A percentile compares a stretch with the other conserved stretches of the same genome.
Evolutionary conservation across 345 rosid genomes (phyloP).

Genomic region (Brassica nigra): DNA sequence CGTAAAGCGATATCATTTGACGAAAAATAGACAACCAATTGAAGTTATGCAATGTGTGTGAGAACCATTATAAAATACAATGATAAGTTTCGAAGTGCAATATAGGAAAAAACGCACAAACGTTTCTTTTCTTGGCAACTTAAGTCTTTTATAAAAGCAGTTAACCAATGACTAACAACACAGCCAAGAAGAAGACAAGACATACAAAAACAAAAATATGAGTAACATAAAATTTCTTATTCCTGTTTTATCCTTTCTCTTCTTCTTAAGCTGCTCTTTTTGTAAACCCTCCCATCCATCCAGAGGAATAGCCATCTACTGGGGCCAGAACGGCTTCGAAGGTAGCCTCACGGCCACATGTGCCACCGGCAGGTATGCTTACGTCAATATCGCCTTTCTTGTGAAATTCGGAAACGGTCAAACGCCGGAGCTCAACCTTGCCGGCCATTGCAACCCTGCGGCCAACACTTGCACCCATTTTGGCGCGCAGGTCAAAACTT

Average conservation of each 20-base stretch:
- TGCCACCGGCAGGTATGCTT: constrained; percentile 47
- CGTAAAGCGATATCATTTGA: constrained; percentile 11
- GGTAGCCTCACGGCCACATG: constrained; percentile 52
- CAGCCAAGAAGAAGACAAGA: constrained; percentile 20
- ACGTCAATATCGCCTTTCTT: constrained; percentile 61
- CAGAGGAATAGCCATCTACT: constrained; percentile 42
- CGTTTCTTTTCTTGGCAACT: background rate
- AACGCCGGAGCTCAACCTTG: constrained; percentile 52
- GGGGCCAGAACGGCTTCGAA: constrained; percentile 69
- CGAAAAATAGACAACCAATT: constrained; percentile 8
- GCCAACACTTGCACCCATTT: constrained; percentile 42
- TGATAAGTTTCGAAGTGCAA: background rate
- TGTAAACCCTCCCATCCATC: constrained; percentile 23
- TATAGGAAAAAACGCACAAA: background rate
- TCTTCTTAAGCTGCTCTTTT: constrained; percentile 16
- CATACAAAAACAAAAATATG: constrained; percentile 14
- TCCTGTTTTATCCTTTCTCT: background rate
- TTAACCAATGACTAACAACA: constrained; percentile 15
- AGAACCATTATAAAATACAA: constrained; percentile 1
- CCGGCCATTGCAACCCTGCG: constrained; percentile 62
- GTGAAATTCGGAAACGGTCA: constrained; percentile 54
- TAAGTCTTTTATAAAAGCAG: constrained; percentile 1
- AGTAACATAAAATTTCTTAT: constrained; percentile 2
- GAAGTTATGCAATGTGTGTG: constrained; percentile 38
- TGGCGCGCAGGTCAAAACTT: constrained; percentile 45